Percentiles rank a stretch among this genome's conserved stretches.
Conservation (phyloP, 306 rosid genomes). For the Gynostemma pentaphyllum region DNA sequence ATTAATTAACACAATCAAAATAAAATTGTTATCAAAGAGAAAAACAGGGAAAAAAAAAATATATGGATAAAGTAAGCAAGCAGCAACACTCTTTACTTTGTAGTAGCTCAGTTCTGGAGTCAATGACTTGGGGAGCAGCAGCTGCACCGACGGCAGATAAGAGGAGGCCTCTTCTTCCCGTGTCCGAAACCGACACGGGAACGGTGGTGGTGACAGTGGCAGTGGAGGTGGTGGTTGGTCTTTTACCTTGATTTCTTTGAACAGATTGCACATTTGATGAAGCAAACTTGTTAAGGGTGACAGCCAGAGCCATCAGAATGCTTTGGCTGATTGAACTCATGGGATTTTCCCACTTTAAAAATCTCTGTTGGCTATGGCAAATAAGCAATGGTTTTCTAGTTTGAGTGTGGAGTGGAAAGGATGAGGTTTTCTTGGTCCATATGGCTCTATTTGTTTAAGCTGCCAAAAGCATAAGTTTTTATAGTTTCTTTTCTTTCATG, state of each 20-base stretch:
- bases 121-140: conserved; percentile 44
- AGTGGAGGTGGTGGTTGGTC: not conserved
- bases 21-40: not conserved
- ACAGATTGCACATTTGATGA: conserved; percentile 70
- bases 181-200: too few relatives aligned
- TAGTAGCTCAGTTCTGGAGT: conserved; percentile 57
- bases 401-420: not conserved
- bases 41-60: not conserved
- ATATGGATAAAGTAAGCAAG: not conserved
- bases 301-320: conserved; percentile 74
- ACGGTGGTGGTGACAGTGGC: conserved; percentile 3
- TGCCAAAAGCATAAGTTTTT: not conserved
- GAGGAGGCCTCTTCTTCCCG: conserved; percentile 53
- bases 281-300: conserved; percentile 62
- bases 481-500: too few relatives aligned
- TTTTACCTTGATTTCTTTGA: conserved; percentile 24
- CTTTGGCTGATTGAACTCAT: conserved; percentile 74
- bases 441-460: not conserved
- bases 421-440: conserved; percentile 10
- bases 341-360: not conserved
- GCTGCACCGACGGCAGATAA: conserved; percentile 37
- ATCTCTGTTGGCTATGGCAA: too few relatives aligned
- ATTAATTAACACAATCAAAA: not conserved
- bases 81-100: conserved; percentile 58
- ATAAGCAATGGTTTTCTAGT: too few relatives aligned